phyloP scores from a whole-genome alignment of 495 filamentous ascomycete genomes.

The Xylaria curta region DNA sequence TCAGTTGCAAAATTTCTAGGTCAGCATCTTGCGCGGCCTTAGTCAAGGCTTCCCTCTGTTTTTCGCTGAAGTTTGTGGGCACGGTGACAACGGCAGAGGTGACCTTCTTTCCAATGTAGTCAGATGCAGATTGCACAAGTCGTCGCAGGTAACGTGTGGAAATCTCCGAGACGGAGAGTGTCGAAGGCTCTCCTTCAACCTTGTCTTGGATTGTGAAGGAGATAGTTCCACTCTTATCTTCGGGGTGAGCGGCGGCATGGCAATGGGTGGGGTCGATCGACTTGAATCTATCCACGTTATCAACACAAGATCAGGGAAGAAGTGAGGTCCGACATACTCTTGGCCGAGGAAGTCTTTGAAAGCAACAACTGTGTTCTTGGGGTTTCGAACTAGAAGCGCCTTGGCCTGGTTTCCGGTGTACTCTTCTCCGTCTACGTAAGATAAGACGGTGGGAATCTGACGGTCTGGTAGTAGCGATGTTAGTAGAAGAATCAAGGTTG shows the following conservation, averaged over 20 bases:
- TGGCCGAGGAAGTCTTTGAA: conserved; percentile 96
- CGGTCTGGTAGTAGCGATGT: conserved; percentile 67
- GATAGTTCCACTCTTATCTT: conserved; percentile 73
- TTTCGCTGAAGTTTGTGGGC: conserved; percentile 89
- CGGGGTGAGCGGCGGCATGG: conserved; percentile 90
- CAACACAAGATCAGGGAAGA: conserved; percentile 11
- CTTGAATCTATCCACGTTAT: conserved; percentile 67
- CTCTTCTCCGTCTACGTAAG: conserved; percentile 94
- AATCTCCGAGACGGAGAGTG: conserved; percentile 81
- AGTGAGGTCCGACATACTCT: conserved; percentile 61
- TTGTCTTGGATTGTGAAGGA: conserved; percentile 86
- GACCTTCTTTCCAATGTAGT: conserved; percentile 90
- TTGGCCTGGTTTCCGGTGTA: conserved; percentile 97
- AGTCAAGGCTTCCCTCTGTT: conserved; percentile 79
- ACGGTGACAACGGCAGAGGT: conserved; percentile 92
- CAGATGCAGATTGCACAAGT: conserved; percentile 80
- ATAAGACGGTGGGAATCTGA: conserved; percentile 93
- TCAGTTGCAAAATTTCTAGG: conserved; percentile 88
- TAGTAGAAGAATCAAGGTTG: conserved; percentile 16
- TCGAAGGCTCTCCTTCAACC: conserved; percentile 63
- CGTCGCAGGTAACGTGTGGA: conserved; percentile 86
- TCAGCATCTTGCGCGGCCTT: conserved; percentile 80
- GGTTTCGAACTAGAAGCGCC: conserved; percentile 87
- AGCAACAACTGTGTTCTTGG: conserved; percentile 89
- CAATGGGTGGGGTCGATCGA: conserved; percentile 94